phyloP scores from a whole-genome alignment of 208 protist species.

The Crithidia expoeki region DNA sequence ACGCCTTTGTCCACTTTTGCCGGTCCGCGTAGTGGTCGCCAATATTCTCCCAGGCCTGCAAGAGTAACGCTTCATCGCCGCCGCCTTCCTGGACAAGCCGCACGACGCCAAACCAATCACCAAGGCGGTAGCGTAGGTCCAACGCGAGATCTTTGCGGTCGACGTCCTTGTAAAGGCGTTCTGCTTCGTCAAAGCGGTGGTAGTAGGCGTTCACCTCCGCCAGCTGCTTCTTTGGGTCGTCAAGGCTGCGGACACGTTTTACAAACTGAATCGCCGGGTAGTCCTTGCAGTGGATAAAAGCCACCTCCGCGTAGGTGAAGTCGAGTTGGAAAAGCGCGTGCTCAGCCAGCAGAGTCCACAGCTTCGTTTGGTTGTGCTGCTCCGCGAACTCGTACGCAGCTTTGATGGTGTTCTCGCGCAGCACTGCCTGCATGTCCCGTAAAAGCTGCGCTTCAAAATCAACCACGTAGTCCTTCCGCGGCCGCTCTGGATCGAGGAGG shows the following conservation, averaged over 20 bases:
- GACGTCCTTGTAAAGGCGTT: constrained; percentile 95
- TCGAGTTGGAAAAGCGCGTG: constrained; percentile 85
- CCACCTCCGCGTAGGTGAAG: constrained; percentile 92
- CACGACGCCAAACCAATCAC: constrained; percentile 96
- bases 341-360: constrained; percentile 96
- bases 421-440: constrained; percentile 80
- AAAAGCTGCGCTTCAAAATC: constrained; percentile 91
- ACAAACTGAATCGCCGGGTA: constrained; percentile 97
- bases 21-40: constrained; percentile 96
- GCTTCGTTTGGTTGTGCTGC: constrained; percentile 79
- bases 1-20: constrained; percentile 95
- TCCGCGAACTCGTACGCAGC: constrained; percentile 95
- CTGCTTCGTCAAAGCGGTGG: constrained; percentile 95
- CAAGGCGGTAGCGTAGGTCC: constrained; percentile 90
- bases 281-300: constrained; percentile 94
- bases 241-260: constrained; percentile 90
- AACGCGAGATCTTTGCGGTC: constrained; percentile 96
- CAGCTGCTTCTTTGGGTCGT: constrained; percentile 94
- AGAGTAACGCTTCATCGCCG: constrained; percentile 92
- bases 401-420: constrained; percentile 70
- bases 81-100: constrained; percentile 92
- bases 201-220: constrained; percentile 97
- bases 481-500: constrained; percentile 91
- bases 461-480: constrained; percentile 83
- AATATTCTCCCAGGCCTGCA: constrained; percentile 92